A percentile compares a stretch with the other conserved stretches of the same genome.
These are phyloP conservation scores for Torrubiella hemipterigena DNA, from an alignment of 2,329 filamentous ascomycete genomes.

Conservation along the genomic window DNA sequence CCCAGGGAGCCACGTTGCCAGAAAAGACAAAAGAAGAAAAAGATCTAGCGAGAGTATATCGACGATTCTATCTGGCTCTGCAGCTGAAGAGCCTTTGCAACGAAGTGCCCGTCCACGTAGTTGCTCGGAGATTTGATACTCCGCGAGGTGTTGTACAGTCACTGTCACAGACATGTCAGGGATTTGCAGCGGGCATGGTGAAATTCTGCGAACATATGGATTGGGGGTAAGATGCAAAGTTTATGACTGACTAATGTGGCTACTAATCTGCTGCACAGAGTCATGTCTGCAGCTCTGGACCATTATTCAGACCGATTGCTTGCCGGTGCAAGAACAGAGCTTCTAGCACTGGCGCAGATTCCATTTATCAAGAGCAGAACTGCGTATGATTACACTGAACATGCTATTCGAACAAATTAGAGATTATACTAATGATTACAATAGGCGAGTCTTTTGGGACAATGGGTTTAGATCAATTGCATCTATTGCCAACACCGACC, in stretches of 20 bases:
- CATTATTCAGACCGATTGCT: constrained; percentile 65
- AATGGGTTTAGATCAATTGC: constrained; percentile 61
- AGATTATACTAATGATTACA: constrained; percentile 3
- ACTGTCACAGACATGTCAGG: constrained; percentile 62
- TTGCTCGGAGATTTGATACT: constrained; percentile 59
- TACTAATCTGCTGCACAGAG: constrained; percentile 23
- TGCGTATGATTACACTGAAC: constrained; percentile 30
- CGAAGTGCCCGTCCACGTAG: constrained; percentile 57
- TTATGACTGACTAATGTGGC: constrained; percentile 3
- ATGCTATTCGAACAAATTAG: background rate
- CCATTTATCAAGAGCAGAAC: constrained; percentile 69
- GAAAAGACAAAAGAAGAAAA: constrained; percentile 50
- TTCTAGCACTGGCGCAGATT: constrained; percentile 59
- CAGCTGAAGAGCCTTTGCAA: constrained; percentile 72
- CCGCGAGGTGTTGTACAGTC: constrained; percentile 61
- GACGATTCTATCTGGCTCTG: constrained; percentile 62
- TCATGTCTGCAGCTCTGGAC: constrained; percentile 59
- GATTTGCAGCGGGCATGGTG: constrained; percentile 68
- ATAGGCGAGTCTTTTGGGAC: constrained; percentile 54
- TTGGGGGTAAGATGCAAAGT: constrained; percentile 56
- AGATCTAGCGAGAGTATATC: constrained; percentile 51
- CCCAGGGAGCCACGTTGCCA: constrained; percentile 52
- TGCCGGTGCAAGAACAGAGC: constrained; percentile 58
- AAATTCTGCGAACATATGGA: constrained; percentile 70
- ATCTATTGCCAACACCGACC: constrained; percentile 56